Base-by-base conservation (phyloP, 1,139 yeast genomes). In the Blastobotrys buckinghamii region DNA sequence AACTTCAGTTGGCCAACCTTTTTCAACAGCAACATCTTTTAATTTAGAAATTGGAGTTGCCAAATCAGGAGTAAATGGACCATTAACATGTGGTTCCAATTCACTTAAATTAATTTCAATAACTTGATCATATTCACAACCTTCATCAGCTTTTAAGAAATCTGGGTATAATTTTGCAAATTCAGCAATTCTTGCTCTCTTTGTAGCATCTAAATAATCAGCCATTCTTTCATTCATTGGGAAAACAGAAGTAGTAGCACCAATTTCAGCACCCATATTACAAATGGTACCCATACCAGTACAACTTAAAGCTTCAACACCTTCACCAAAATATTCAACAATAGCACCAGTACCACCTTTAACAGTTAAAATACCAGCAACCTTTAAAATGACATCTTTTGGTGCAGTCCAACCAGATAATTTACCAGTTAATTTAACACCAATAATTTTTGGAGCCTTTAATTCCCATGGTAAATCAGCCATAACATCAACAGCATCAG, bases 271-370 rank as follows among this genome's bases (percentile, higher is more conserved):
- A 82, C 98, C 98, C 98, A 90, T 90, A 75, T 90, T 90, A 82
- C 98, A 90, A 74, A 90, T 92, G 66, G 98, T 90, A 72, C 95
- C 98, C 98, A 90, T 90, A 81, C 98, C 98, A 57, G 98, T 90
- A 76, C 96, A 89, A 45, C 96, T 87, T 74, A 92, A 86, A 58
- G 96, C 83, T 65, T 87, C 84, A 58, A 90, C 90, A 81, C 98
- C 98, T 47, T 84, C 87, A 74, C 97, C 98, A 67, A 84, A 90
- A 78, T 92, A 92, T 77, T 92, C 98, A 59, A 92, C 94, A 71
- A 92, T 90, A 66, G 87, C 78, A 75, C 97, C 97, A 55, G 98
- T 92, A 77, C 98, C 98, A 78, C 98, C 98, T 78, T 87, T 88
- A 68, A 92, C 98, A 61, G 97, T 90, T 58, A 95, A 82, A 65